phyloP scores from a whole-genome alignment of 306 rosid species.

The Mucuna pruriens region DNA sequence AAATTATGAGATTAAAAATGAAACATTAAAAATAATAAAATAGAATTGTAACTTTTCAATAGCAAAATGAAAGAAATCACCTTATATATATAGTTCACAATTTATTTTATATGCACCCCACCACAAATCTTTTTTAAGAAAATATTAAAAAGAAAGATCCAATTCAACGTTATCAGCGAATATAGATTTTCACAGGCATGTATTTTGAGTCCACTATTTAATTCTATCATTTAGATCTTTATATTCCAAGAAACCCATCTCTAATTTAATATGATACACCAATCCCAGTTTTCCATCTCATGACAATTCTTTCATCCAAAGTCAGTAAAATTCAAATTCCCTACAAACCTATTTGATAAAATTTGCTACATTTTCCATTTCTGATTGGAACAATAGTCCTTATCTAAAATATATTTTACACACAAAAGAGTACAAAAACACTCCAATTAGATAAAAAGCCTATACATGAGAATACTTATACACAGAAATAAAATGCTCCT shows the following conservation, averaged over 20 bases:
- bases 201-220: neutral
- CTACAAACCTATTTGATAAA: neutral
- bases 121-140: neutral
- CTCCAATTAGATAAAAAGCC: slow-evolving; percentile 24
- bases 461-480: neutral
- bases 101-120: neutral
- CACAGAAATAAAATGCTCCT: slow-evolving; percentile 20
- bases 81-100: neutral
- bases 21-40: too few species aligned
- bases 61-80: too few species aligned
- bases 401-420: slow-evolving; percentile 64
- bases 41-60: too few species aligned
- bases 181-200: neutral
- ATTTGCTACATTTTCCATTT: neutral
- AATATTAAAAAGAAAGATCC: neutral
- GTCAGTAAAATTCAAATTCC: too few species aligned
- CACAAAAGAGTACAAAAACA: slow-evolving; percentile 29
- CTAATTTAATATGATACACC: neutral
- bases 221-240: neutral
- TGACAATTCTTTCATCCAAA: too few species aligned
- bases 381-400: too few species aligned
- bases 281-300: too few species aligned
- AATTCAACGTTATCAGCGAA: neutral
- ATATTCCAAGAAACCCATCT: neutral
- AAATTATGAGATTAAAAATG: too few species aligned